These are phyloP conservation scores for Orobanche coerulescens DNA, from an alignment of 257 asterid species.

Conservation along the genomic window DNA sequence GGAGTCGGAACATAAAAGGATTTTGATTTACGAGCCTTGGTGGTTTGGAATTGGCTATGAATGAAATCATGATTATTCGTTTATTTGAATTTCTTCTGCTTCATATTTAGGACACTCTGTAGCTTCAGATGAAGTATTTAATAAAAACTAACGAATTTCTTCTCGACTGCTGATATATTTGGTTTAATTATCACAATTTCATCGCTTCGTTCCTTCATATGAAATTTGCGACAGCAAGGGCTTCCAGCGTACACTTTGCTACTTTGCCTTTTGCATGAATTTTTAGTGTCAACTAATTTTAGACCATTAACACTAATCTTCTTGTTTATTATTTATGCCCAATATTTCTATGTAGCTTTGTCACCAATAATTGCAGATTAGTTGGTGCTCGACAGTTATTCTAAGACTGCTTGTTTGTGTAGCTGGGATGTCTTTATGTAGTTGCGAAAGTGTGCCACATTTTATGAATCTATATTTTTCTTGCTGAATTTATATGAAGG, in stretches of 20 bases:
- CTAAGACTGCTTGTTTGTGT: not conserved
- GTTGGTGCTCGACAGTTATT: not conserved
- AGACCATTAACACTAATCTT: not conserved
- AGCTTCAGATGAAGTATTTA: not conserved
- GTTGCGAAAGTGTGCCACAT: not conserved
- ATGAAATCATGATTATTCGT: not conserved
- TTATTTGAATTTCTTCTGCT: not conserved
- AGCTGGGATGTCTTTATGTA: not conserved
- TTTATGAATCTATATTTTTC: not conserved
- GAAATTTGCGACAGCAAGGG: too few relatives aligned
- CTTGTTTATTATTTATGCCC: not conserved
- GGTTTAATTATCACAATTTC: not conserved
- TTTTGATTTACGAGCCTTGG: constrained; percentile 1
- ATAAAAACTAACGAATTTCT: not conserved
- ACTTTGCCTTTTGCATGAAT: too few relatives aligned
- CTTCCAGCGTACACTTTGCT: too few relatives aligned
- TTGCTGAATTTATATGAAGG: not conserved
- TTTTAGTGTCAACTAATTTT: too few relatives aligned
- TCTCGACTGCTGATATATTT: not conserved
- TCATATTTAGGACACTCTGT: not conserved
- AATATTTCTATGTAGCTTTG: not conserved
- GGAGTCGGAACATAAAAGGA: not conserved
- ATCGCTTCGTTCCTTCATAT: too few relatives aligned
- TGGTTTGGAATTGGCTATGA: not conserved
- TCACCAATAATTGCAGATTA: constrained; percentile 1